Evolutionary conservation across 1,139 yeast species (phyloP).

Genomic region (Saccharomyces uvarum): DNA sequence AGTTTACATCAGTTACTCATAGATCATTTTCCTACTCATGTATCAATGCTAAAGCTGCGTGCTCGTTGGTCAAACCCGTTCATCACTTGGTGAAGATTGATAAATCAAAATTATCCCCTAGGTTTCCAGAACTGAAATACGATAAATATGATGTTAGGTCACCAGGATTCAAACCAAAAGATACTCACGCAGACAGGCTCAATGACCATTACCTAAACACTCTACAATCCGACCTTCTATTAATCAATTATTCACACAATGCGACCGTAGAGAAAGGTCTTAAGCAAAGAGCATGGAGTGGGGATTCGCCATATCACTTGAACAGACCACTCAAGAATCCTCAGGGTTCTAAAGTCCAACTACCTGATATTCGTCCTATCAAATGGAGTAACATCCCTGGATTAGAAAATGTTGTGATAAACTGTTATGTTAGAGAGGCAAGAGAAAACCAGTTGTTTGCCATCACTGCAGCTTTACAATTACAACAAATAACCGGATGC

Average conservation of each 20-base stretch:
- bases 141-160: conserved; percentile 68
- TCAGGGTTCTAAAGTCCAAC: conserved; percentile 54
- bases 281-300: conserved; percentile 80
- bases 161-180: conserved; percentile 66
- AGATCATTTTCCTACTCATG: conserved; percentile 38
- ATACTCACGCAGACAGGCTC: conserved; percentile 73
- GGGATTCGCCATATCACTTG: conserved; percentile 79
- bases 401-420: conserved; percentile 57
- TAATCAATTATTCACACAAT: conserved; percentile 69
- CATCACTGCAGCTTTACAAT: conserved; percentile 68
- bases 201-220: conserved; percentile 68
- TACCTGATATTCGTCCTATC: conserved; percentile 65
- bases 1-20: neutral
- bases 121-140: conserved; percentile 56
- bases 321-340: conserved; percentile 69
- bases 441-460: conserved; percentile 66
- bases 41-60: conserved; percentile 50
- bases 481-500: conserved; percentile 89
- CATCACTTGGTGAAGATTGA: conserved; percentile 78
- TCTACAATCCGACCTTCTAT: conserved; percentile 65
- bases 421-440: conserved; percentile 72
- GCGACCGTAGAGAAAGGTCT: conserved; percentile 48
- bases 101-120: conserved; percentile 63
- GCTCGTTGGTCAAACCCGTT: conserved; percentile 79
- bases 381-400: conserved; percentile 63